Base-by-base conservation (phyloP, 2,329 filamentous ascomycete genomes). In the Trichoderma harzianum region DNA sequence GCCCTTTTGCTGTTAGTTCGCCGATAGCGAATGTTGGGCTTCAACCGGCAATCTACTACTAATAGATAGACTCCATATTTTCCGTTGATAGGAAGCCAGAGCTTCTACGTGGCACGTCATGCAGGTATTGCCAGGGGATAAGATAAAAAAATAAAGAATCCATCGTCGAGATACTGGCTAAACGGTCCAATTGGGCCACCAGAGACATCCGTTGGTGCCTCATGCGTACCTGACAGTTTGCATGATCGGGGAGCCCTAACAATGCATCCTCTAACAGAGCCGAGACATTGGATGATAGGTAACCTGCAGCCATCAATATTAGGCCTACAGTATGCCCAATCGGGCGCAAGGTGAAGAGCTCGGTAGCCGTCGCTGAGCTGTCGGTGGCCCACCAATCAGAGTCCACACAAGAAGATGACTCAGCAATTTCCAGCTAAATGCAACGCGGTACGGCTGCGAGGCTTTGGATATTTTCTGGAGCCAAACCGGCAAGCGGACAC, bases 381-480 rank as follows among this genome's bases (percentile, higher is more conserved):
- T 53, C 66, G 66, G 66, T 70, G 32, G 53, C 5, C 21, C 24
- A n/a, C 71, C 71, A 72, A 70, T 70, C 2, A 69, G 47, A 26
- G 11, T n/a, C 18, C 12, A 10, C 16, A 4, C 1, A 0, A 1
- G 2, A 18, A 18, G 69, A 71, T 74, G 73, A 74, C 69, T 74
- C 72, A 73, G 73, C 73, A 73, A 8, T 11, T 10, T 3, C 51
- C 7, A 63, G 11, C 18, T 69, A 55, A 21, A 14, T 36, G 24
- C 53, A 69, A 61, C 55, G 67, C 72, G 71, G 57, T 70, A 24
- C 36, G 73, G 67, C 70, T 72, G 69, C 75, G 67, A 68, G 63
- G 69, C 68, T 63, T 62, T 43, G 30, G 68, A 78, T 78, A 79
- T 78, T 79, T 79, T 79, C 76, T 72, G 69, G 70, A 76, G 70